Percentiles rank a stretch among this genome's conserved stretches.
phyloP scores from a whole-genome alignment of 2,329 filamentous ascomycete genomes.

The Domatiomyces globalis region DNA sequence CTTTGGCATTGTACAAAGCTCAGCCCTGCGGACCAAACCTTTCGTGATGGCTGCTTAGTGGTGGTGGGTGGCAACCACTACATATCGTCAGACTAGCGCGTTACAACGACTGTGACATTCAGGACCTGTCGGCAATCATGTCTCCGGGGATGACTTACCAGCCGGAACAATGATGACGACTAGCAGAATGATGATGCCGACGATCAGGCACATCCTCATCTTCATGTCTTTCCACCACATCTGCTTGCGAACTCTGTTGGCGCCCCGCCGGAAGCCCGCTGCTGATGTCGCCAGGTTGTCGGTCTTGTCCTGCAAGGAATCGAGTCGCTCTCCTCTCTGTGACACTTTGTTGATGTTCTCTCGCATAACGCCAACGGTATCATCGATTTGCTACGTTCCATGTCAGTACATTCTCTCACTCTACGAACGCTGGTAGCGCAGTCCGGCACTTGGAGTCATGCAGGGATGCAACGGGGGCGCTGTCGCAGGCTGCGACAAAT shows the following conservation, averaged over 20 bases:
- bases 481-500: background rate
- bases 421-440: background rate
- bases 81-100: background rate
- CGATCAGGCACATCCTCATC: conserved; percentile 94
- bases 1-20: background rate
- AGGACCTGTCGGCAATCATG: background rate
- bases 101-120: background rate
- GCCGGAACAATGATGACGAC: conserved; percentile 87
- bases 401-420: conserved; percentile 5
- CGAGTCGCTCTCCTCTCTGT: conserved; percentile 77
- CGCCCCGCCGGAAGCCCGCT: conserved; percentile 87
- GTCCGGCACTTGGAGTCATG: background rate
- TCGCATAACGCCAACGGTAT: conserved; percentile 87
- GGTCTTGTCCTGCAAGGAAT: conserved; percentile 80
- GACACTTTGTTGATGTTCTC: conserved; percentile 96
- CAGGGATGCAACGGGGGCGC: background rate
- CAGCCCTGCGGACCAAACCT: background rate
- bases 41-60: background rate
- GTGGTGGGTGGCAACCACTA: background rate
- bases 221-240: conserved; percentile 99
- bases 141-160: conserved; percentile 43
- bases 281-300: conserved; percentile 86
- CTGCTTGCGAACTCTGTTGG: conserved; percentile 89
- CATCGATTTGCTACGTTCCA: conserved; percentile 73
- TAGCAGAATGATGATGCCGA: conserved; percentile 80